Percentiles rank a stretch among this genome's conserved stretches.
These are phyloP conservation scores for Aspergillus sp. DNA, from an alignment of 2,329 filamentous ascomycete species.

Conservation along the genomic window DNA sequence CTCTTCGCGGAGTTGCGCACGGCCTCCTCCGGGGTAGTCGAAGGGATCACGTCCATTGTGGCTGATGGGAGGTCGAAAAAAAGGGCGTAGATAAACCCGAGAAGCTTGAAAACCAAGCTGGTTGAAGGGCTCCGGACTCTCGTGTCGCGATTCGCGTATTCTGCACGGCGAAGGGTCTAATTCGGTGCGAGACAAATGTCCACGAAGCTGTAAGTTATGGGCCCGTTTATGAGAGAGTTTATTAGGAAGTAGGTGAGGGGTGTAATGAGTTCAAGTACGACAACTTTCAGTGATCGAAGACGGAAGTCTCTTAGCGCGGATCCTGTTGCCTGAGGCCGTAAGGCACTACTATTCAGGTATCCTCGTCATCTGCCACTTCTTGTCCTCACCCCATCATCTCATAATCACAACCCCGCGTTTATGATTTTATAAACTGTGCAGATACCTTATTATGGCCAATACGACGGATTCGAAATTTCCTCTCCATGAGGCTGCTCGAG, in stretches of 20 bases:
- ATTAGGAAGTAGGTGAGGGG: not conserved
- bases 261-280: not conserved
- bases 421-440: not conserved
- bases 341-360: not conserved
- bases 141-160: not conserved
- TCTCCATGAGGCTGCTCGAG: conserved; percentile 81
- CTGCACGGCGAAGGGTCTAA: not conserved
- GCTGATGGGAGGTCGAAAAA: not conserved
- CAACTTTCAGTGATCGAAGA: not conserved
- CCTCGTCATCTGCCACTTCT: not conserved
- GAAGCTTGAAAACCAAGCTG: not conserved
- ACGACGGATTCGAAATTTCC: conserved; percentile 66
- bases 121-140: not conserved
- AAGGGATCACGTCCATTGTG: conserved; percentile 34
- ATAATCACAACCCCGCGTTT: not conserved
- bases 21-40: conserved; percentile 34
- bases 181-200: not conserved
- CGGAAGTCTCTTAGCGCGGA: conserved; percentile 9
- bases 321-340: conserved; percentile 12
- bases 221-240: not conserved
- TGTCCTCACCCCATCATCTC: not conserved
- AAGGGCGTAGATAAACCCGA: not conserved
- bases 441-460: conserved; percentile 33
- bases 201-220: not conserved
- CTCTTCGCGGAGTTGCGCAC: conserved; percentile 46